Base-by-base conservation (phyloP, 2,329 filamentous ascomycete genomes). In the Colletotrichum australisinense region DNA sequence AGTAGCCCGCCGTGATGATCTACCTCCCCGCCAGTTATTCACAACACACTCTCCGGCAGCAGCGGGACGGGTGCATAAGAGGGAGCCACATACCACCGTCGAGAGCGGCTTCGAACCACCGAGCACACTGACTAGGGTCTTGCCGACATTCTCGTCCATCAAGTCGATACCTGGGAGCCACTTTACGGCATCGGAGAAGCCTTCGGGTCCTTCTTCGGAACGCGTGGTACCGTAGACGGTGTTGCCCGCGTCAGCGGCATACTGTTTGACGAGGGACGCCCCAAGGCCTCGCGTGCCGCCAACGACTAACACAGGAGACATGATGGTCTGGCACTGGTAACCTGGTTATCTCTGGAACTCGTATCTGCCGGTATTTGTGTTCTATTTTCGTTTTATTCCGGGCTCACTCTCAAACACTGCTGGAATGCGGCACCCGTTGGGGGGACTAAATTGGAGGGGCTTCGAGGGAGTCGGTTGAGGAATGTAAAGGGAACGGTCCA, bases 281-380 rank as follows among this genome's bases (percentile, higher is more conserved):
- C 93, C 93, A 4, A 94, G 86, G 66, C 93, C 93, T 55, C 92
- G 87, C 1, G 92, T 94, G 3, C 91, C 92, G 60, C 92, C 92
- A 32, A 94, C 85, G 32, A 94, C 86, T 2, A 94, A 86, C 42
- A 92, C 83, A 46, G 84, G 86, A 22, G 84, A 76, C 86, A 88
- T 88, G 55, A 32, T 79, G 7, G 5, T 19, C 6, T 42, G 38
- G 16, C 14, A 42, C 38, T 42, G 16, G 16, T 42, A 19, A 42
- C 14, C 38, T 19, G 38, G 2, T 19, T 42, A 42, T 42, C 14
- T 42, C 16, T 42, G 16, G 14, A 19, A 19, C 19, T 32, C 30
- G 32, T 65, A 24, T n/a, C 6, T 19, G 38, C 35, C 14, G n/a
- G 5, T 30, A 12, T n/a, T 35, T 49, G 35, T 14, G 49, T 59